Evolutionary conservation across 306 rosid genomes (phyloP).

Genomic region (Dryas drummondii): DNA sequence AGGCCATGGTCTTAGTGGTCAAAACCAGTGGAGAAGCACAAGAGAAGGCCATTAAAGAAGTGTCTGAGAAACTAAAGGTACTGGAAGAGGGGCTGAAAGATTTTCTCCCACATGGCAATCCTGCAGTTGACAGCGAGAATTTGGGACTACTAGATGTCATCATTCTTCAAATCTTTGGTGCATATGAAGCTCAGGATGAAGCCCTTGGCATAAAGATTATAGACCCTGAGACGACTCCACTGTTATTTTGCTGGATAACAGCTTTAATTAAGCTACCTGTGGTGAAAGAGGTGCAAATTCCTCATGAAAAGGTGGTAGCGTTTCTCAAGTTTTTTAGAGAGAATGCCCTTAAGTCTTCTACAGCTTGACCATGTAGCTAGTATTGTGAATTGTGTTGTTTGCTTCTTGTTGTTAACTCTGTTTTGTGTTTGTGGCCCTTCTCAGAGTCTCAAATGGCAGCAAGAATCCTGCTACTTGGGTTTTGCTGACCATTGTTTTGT

Average conservation of each 20-base stretch:
- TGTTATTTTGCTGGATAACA: conserved; percentile 2
- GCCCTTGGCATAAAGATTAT: conserved; percentile 5
- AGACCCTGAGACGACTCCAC: conserved; percentile 2
- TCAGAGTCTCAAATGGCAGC: too few species aligned
- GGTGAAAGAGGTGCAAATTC: neutral
- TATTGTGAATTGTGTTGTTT: neutral
- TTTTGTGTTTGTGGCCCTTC: neutral
- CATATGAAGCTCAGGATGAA: conserved; percentile 7
- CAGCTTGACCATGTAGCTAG: neutral
- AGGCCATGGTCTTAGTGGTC: neutral
- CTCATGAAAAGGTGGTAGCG: conserved; percentile 12
- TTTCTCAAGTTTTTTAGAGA: neutral
- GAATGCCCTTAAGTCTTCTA: conserved; percentile 10
- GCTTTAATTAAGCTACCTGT: neutral
- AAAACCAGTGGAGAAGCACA: conserved; percentile 16
- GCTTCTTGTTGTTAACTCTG: neutral
- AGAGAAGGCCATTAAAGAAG: conserved; percentile 4
- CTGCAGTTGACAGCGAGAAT: neutral
- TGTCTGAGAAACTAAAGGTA: neutral
- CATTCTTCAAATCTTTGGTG: neutral
- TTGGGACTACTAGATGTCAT: conserved; percentile 17
- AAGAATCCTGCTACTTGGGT: too few species aligned
- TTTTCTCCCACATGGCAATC: conserved; percentile 5
- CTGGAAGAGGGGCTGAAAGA: conserved; percentile 13
- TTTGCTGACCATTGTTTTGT: neutral